Conservation (phyloP, 345 rosid species). For the Eutrema yunnanense region DNA sequence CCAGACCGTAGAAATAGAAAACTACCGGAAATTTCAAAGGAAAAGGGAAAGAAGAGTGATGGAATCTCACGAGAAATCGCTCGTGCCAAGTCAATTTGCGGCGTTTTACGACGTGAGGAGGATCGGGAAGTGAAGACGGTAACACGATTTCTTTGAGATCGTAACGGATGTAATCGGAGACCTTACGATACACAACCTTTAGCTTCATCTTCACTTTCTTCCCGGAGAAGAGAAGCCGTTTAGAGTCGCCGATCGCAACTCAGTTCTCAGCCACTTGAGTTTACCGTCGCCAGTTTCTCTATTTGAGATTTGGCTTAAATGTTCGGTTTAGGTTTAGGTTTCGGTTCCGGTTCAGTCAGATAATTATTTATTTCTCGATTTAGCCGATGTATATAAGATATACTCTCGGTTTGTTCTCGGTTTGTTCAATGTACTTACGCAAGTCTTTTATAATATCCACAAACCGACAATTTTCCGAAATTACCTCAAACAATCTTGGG, state of each 20-base stretch:
- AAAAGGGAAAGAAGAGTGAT: not conserved
- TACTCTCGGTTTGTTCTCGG: not conserved
- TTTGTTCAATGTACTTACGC: too few relatives aligned
- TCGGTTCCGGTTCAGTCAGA: not conserved
- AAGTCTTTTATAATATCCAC: too few relatives aligned
- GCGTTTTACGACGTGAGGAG: slow-evolving; percentile 71
- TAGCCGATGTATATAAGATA: not conserved
- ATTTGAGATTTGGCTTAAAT: not conserved
- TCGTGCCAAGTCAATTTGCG: slow-evolving; percentile 81
- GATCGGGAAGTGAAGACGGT: slow-evolving; percentile 86
- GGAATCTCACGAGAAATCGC: slow-evolving; percentile 44
- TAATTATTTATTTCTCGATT: not conserved
- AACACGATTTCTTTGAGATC: slow-evolving; percentile 89
- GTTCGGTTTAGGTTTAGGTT: not conserved
- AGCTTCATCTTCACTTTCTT: slow-evolving; percentile 45
- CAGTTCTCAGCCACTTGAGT: not conserved
- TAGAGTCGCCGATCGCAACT: not conserved
- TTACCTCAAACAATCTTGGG: not conserved
- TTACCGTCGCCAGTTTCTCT: not conserved
- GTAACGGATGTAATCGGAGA: slow-evolving; percentile 65
- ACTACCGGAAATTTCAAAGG: not conserved
- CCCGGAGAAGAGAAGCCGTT: slow-evolving; percentile 11
- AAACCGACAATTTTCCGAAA: not conserved
- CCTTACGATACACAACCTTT: slow-evolving; percentile 47
- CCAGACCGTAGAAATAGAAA: not conserved